Evolutionary conservation across 805 yeast genomes (phyloP).

Genomic region (Metahyphopichia silvanorum): DNA sequence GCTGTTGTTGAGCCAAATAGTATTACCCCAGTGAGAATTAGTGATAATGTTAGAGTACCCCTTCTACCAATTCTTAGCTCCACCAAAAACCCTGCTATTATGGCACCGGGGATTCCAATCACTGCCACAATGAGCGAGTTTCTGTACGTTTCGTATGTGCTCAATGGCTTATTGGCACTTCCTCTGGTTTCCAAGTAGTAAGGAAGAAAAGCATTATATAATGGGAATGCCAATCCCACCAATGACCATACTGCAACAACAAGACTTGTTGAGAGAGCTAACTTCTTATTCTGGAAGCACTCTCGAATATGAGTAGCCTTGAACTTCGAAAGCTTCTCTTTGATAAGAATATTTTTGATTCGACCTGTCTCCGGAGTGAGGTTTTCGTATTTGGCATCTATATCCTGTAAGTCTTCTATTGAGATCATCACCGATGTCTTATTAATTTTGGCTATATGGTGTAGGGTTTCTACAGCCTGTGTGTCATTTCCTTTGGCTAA

Average conservation of each 20-base stretch:
- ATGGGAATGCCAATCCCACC: constrained; percentile 50
- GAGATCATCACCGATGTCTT: constrained; percentile 41
- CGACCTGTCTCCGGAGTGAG: constrained; percentile 4
- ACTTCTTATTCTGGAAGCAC: constrained; percentile 36
- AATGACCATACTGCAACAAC: constrained; percentile 49
- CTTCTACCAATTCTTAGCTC: constrained; percentile 45
- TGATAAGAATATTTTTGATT: constrained; percentile 15
- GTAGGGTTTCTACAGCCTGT: constrained; percentile 42
- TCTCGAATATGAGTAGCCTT: constrained; percentile 28
- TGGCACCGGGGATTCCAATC: constrained; percentile 31
- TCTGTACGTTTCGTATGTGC: constrained; percentile 27
- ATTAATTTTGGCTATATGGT: constrained; percentile 44
- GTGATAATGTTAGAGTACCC: constrained; percentile 51
- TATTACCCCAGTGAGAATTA: constrained; percentile 53
- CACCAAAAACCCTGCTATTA: constrained; percentile 17
- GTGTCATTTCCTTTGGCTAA: constrained; percentile 50
- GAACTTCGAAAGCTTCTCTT: constrained; percentile 22
- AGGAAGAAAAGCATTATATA: constrained; percentile 46
- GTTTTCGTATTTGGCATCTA: constrained; percentile 1
- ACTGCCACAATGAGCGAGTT: constrained; percentile 26
- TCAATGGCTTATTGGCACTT: constrained; percentile 11
- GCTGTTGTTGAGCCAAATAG: constrained; percentile 64
- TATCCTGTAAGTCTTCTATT: constrained; percentile 36
- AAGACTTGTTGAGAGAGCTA: constrained; percentile 38
- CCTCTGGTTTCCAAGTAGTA: constrained; percentile 37